Evolutionary conservation across 1,284 basidiomycete genomes (phyloP), one percentile per base, ranked within the genome.

Genomic region (Rhodotorula glutinis): DNA sequence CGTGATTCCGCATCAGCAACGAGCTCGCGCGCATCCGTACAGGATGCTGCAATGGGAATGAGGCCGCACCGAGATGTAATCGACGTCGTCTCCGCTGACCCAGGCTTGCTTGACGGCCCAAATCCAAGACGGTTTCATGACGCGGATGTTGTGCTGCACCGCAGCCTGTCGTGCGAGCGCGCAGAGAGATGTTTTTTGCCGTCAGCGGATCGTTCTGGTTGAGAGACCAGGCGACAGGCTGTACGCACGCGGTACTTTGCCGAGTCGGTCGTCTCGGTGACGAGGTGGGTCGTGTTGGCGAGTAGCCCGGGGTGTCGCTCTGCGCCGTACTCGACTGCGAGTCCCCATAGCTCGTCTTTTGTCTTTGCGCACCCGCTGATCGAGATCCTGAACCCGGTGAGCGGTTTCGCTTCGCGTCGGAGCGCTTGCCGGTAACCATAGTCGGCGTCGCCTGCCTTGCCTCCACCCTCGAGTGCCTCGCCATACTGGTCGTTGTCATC

Each of bases 241-340:
- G 49, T 13, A 51, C 83, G 58, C 51, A 85, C 89, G 76, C 77
- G 80, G 76, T 92, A 92, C 76, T 92, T 92, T n/a, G 86, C 83
- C 30, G 88, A 86, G 10, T 88, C 88, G 69, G 87, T 85, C 23
- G 80, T 79, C 38, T 79, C 81, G 1, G 90, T 88, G 54, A 92
- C 81, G 46, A 92, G 82, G 78, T 92, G 90, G 0, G 90, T 92
- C 38, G 90, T 88, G 59, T 82, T 83, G 76, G 90, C 88, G 0
- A 89, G 91, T 62, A 92, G 86, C 63, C 88, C 86, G 27, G 79
- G 83, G 14, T 84, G 81, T 53, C 84, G 82, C 33, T 81, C 79
- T 21, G 89, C 90, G 21, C 90, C 91, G 13, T 92, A 85, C 75
- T 89, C 86, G 38, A 85, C 77, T 2, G 88, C 90, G 74, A 87